These are phyloP conservation scores for Peronospora tabacina DNA, from an alignment of 352 stramenopile genomes.

Conservation along the genomic window DNA sequence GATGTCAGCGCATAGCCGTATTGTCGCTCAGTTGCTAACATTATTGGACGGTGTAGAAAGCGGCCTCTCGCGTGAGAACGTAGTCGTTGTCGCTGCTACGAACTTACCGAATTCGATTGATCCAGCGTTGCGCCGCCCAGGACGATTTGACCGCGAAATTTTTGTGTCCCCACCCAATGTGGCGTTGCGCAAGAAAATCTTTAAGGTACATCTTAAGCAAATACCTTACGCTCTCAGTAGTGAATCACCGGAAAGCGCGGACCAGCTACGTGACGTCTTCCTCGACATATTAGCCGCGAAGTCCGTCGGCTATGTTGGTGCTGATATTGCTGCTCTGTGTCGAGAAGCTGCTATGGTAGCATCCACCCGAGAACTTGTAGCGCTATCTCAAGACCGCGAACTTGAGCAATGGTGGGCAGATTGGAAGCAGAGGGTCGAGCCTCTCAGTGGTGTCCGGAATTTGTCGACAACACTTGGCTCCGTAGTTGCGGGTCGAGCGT, in stretches of 20 bases:
- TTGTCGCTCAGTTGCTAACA: conserved; percentile 93
- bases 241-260: conserved; percentile 4
- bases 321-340: conserved; percentile 72
- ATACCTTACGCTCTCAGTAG: conserved; percentile 34
- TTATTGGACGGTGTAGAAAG: conserved; percentile 90
- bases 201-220: conserved; percentile 42
- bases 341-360: conserved; percentile 63
- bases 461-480: conserved; percentile 30
- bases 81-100: conserved; percentile 92
- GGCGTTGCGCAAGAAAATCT: conserved; percentile 48
- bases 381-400: conserved; percentile 39
- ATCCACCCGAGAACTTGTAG: conserved; percentile 55
- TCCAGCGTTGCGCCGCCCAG: conserved; percentile 59
- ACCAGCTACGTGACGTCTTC: conserved; percentile 25
- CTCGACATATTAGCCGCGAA: conserved; percentile 36
- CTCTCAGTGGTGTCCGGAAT: conserved; percentile 22
- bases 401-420: conserved; percentile 51
- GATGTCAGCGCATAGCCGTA: conserved; percentile 46
- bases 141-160: conserved; percentile 77
- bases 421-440: conserved; percentile 40
- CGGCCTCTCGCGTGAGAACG: conserved; percentile 46
- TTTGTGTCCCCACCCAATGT: conserved; percentile 45
- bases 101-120: conserved; percentile 92
- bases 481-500: conserved; percentile 46
- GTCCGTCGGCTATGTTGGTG: conserved; percentile 69